Evolutionary conservation across 768 basidiomycete species (phyloP).

Genomic region (Agrocybe praecox): DNA sequence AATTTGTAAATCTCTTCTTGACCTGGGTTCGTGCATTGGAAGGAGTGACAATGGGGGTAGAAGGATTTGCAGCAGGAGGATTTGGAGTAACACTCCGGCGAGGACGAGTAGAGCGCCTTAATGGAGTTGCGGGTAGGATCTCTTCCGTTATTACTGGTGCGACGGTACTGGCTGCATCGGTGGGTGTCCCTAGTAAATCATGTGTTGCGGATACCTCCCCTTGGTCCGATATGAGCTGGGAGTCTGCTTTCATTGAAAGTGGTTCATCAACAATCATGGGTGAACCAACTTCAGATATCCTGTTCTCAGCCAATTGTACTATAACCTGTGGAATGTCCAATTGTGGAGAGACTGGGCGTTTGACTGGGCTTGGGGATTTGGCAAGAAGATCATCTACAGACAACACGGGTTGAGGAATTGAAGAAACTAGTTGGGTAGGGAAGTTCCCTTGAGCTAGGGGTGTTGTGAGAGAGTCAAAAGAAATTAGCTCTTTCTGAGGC

Average conservation of each 20-base stretch:
- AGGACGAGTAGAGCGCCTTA: conserved; percentile 41
- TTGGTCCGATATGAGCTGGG: neutral
- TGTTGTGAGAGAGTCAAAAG: conserved; percentile 41
- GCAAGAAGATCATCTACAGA: conserved; percentile 22
- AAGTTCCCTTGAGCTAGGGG: neutral
- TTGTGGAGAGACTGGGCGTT: neutral
- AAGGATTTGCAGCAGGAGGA: conserved; percentile 13
- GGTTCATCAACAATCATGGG: conserved; percentile 8
- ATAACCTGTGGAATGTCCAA: conserved; percentile 1
- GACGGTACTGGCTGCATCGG: neutral
- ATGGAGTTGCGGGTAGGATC: conserved; percentile 22
- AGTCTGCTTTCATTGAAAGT: neutral
- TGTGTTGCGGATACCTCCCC: neutral
- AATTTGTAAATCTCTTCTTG: conserved; percentile 16
- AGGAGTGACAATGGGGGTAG: conserved; percentile 12
- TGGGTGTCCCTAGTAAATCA: neutral
- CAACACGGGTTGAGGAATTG: neutral
- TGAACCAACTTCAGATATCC: neutral
- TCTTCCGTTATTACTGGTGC: conserved; percentile 5
- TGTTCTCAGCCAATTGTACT: neutral
- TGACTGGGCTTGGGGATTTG: conserved; percentile 11
- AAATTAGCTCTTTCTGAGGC: conserved; percentile 21
- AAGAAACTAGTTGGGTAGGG: neutral
- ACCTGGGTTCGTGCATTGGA: conserved; percentile 23
- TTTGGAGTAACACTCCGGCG: conserved; percentile 35